Evolutionary conservation across 2,329 filamentous ascomycete species (phyloP), one percentile per base, ranked within the genome.

Genomic region (Botrytis aclada): DNA sequence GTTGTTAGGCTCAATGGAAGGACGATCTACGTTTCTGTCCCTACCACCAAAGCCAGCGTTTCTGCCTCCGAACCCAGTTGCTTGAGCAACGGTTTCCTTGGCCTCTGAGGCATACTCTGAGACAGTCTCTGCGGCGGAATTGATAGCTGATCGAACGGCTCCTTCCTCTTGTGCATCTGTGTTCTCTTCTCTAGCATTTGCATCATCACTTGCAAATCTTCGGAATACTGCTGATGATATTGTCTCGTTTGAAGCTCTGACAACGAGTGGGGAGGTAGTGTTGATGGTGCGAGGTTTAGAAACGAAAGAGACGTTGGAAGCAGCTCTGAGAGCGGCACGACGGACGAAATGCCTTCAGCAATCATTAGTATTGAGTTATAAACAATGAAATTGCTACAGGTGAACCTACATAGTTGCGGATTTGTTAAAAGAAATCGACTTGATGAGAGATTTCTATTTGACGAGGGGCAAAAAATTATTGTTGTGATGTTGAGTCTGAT

Each of bases 301-400:
- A 74, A 84, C 77, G 76, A 83, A 79, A 63, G 84, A 83, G 74
- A 82, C 78, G 47, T 85, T 83, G 43, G 69, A 72, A 73, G 88
- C 85, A 66, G 88, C 85, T 79, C 88, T 86, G 79, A 85, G 83
- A 77, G 88, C 87, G 76, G 86, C 83, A 78, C 87, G 87, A 74
- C 88, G 87, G 77, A 91, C 76, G 75, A 79, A 74, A 78, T 80
- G 79, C 80, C 80, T 81, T 60, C 47, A 45, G 41, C 51, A 64
- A 70, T 76, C 73, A 56, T 72, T 73, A 54, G 64, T 71, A 58
- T 62, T 34, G 37, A 66, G 29, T 41, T 43, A 58, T 45, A 37
- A 37, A 66, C 34, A 12, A 37, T 56, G 41, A 22, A 43, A 51
- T n/a, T 20, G 51, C 12, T 34, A 22, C n/a, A 70, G 29, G 34